Base-by-base conservation (phyloP, 805 yeast genomes). In the Candida multigemmis region DNA sequence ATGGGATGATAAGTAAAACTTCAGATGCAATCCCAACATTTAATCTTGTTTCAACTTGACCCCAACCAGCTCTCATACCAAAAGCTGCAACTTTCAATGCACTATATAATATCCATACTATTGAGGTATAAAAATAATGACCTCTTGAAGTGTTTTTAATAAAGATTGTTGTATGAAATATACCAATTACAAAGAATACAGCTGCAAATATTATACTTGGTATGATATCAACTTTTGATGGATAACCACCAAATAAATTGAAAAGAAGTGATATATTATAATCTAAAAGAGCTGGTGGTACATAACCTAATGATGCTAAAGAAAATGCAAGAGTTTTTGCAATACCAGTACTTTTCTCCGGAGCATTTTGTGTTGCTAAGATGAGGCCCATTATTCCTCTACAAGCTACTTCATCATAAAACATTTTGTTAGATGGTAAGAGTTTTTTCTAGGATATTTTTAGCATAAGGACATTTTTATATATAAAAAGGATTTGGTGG, bases 211-310 rank as follows among this genome's bases (percentile, higher is more conserved):
- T 47, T 2, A 71, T 71, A 30, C 68, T 55, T 3, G 86, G 86
- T 2, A 73, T 83, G 8, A 60, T 45, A 48, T 80, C 89, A 9
- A 41, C 32, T 7, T 25, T 14, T 19, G 42, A 39, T 3, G 85
- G 83, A 41, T 77, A 80, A 7, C 71, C 71, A 9, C 87, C 87
- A 53, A 77, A 77, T 19, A 75, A 44, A 6, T 71, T 54, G 28
- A 53, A 59, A 44, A 73, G 79, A 21, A 46, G 37, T 3, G 39
- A 46, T 20, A 54, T 28, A 16, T 59, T 64, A 30, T 59, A 62
- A 1, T 52, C 46, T 5, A 53, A 30, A 14, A 71, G 42, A 6
- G 37, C 40, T 1, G 24, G 28, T 3, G 79, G 77, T n/a, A 68
- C 47, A 7, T 31, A 25, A 6, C 40, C 36, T 28, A 54, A 50